Evolutionary conservation across 768 basidiomycete species (phyloP).

Genomic region (Hericium erinaceus): DNA sequence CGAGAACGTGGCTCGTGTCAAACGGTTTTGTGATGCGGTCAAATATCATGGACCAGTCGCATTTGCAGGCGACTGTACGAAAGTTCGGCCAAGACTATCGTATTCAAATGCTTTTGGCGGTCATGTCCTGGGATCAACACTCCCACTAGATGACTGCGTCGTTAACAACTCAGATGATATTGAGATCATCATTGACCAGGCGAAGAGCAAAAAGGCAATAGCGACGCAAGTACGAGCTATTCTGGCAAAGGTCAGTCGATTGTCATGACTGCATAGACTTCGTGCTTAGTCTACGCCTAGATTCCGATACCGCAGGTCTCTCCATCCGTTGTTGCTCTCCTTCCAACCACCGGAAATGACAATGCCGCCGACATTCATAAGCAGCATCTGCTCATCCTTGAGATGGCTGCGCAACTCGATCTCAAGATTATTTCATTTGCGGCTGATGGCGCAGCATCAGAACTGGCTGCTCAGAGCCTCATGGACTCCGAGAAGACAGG

Average conservation of each 20-base stretch:
- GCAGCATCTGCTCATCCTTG: conserved; percentile 14
- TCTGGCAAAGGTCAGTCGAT: conserved; percentile 16
- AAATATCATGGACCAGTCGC: conserved; percentile 19
- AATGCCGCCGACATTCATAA: conserved; percentile 15
- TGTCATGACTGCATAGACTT: background rate
- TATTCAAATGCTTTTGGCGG: conserved; percentile 21
- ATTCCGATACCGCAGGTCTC: conserved; percentile 17
- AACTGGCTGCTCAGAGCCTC: conserved; percentile 16
- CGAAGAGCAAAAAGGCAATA: conserved; percentile 13
- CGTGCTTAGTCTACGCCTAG: conserved; percentile 4
- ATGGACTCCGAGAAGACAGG: conserved; percentile 12
- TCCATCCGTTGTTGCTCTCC: conserved; percentile 16
- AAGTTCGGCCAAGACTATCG: conserved; percentile 18
- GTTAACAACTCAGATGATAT: conserved; percentile 20
- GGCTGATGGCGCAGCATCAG: conserved; percentile 20
- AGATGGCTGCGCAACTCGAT: conserved; percentile 14
- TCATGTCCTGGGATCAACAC: conserved; percentile 19
- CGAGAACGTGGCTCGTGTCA: conserved; percentile 21
- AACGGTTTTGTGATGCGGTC: conserved; percentile 15
- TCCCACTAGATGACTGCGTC: conserved; percentile 16
- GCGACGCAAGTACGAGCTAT: conserved; percentile 22
- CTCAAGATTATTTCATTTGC: conserved; percentile 12
- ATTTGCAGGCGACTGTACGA: conserved; percentile 21
- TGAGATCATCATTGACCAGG: conserved; percentile 14
- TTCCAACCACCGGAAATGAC: conserved; percentile 20